Percentiles rank a stretch among this genome's conserved stretches.
These are phyloP conservation scores for Grosmannia serpens DNA, from an alignment of 2,329 filamentous ascomycete genomes.

Conservation along the genomic window DNA sequence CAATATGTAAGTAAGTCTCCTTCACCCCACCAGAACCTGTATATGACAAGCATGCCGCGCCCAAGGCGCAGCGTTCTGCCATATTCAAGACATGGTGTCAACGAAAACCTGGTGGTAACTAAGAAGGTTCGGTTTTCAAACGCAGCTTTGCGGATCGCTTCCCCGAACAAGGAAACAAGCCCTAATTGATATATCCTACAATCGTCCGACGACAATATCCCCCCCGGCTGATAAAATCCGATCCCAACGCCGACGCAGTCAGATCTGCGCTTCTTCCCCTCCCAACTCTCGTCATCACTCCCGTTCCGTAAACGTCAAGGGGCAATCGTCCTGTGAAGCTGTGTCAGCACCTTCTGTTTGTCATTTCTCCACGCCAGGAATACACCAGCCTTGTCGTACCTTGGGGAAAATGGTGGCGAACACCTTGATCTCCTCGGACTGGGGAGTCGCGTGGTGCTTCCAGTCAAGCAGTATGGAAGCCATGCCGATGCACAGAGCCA, in stretches of 20 bases:
- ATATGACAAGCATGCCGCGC: not conserved
- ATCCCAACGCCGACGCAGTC: not conserved
- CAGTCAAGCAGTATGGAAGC: constrained; percentile 79
- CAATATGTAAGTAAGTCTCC: not conserved
- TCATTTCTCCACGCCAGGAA: not conserved
- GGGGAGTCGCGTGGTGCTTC: constrained; percentile 73
- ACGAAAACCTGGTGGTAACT: not conserved
- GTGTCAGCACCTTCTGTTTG: constrained; percentile 5
- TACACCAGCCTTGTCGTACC: constrained; percentile 40
- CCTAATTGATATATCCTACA: not conserved
- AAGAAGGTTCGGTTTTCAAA: not conserved
- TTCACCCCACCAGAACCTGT: not conserved
- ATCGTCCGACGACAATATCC: not conserved
- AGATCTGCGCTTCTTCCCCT: not conserved
- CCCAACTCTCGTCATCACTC: not conserved
- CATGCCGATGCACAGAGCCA: constrained; percentile 85
- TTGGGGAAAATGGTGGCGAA: constrained; percentile 97
- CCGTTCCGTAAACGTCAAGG: constrained; percentile 56
- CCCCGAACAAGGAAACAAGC: not conserved
- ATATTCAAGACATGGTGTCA: not conserved
- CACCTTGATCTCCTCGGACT: constrained; percentile 91
- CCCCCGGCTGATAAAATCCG: not conserved
- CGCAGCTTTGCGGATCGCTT: not conserved
- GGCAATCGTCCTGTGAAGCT: constrained; percentile 61
- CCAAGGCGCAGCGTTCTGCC: not conserved